Evolutionary conservation across 2,329 filamentous ascomycete genomes (phyloP).

Genomic region (Cercospora nicotianae): DNA sequence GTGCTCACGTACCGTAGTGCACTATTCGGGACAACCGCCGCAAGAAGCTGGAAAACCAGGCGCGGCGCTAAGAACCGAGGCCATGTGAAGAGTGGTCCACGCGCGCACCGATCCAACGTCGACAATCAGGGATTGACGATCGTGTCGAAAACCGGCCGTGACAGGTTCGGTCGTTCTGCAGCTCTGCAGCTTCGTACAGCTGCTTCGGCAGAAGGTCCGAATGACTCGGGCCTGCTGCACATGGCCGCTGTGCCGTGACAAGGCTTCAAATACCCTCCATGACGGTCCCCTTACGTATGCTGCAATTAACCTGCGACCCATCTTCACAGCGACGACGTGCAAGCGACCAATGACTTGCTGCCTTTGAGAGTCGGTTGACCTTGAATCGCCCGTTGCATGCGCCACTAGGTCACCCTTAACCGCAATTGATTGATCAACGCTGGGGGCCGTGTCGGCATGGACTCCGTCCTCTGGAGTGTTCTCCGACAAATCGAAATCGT

Average conservation of each 20-base stretch:
- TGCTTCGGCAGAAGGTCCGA: not conserved
- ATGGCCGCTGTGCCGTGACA: not conserved
- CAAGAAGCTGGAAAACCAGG: not conserved
- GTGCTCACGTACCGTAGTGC: not conserved
- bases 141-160: not conserved
- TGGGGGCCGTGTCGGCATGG: not conserved
- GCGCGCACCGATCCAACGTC: not conserved
- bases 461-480: constrained; percentile 1
- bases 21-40: not conserved
- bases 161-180: not conserved
- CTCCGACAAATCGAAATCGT: constrained; percentile 2
- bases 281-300: not conserved
- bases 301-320: constrained; percentile 2
- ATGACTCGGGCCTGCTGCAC: not conserved
- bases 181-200: constrained; percentile 1
- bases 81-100: not conserved
- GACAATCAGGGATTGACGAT: not conserved
- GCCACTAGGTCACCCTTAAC: not conserved
- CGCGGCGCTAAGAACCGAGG: not conserved
- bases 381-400: constrained; percentile 1
- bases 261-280: not conserved
- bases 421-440: not conserved
- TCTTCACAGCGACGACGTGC: not conserved
- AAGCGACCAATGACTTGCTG: not conserved
- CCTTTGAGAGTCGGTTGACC: not conserved